Conservation (phyloP, 179 eudicot species). For the Pouteria campechiana region DNA sequence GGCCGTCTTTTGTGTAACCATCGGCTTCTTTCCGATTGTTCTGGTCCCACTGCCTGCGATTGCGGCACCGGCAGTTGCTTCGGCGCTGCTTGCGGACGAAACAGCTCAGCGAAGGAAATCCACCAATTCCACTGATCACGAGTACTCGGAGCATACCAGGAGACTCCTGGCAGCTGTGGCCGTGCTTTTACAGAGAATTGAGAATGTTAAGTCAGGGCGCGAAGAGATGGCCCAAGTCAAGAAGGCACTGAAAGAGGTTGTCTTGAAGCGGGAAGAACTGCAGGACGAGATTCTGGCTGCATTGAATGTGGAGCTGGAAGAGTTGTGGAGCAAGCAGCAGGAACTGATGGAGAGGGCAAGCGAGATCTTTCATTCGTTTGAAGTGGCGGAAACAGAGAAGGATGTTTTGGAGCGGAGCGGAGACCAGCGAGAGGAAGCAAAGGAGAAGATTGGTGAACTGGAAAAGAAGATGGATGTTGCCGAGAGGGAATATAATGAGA, state of each 20-base stretch:
- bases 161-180: slow-evolving; percentile 39
- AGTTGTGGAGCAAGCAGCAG: slow-evolving; percentile 23
- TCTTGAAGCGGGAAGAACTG: slow-evolving; percentile 32
- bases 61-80: slow-evolving; percentile 34
- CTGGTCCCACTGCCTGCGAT: slow-evolving; percentile 27
- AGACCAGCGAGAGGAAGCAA: slow-evolving; percentile 17
- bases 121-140: slow-evolving; percentile 31
- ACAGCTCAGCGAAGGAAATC: slow-evolving; percentile 18
- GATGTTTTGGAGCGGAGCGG: slow-evolving; percentile 28
- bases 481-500: slow-evolving; percentile 44
- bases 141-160: slow-evolving; percentile 38
- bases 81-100: too few relatives aligned
- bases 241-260: slow-evolving; percentile 45
- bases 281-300: slow-evolving; percentile 49
- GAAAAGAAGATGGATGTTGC: slow-evolving; percentile 28
- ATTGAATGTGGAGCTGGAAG: slow-evolving; percentile 35
- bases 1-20: slow-evolving; percentile 34
- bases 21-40: slow-evolving; percentile 41
- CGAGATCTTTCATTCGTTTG: slow-evolving; percentile 12
- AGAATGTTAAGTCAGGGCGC: slow-evolving; percentile 39
- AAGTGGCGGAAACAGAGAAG: slow-evolving; percentile 29
- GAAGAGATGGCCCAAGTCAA: slow-evolving; percentile 21
- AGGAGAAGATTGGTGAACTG: slow-evolving; percentile 27
- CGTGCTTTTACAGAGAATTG: slow-evolving; percentile 30
- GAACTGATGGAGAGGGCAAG: slow-evolving; percentile 21